Conservation (phyloP, 331 rosid genomes). For the Acacia concinna region DNA sequence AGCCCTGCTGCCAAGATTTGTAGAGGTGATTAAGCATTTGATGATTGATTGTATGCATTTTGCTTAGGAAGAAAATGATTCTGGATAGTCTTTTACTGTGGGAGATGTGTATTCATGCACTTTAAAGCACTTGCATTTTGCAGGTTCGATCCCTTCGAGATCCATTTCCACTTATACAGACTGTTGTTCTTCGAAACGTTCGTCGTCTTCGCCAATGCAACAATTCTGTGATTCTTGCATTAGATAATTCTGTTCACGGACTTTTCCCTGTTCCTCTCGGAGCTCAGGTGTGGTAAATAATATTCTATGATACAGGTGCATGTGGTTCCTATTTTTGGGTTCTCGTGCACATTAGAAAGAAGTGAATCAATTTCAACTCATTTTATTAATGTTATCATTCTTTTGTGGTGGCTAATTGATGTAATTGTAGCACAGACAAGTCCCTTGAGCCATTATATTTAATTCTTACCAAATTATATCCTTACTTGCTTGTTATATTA, state of each 20-base stretch:
- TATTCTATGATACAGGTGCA: not conserved
- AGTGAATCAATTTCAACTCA: constrained; percentile 4
- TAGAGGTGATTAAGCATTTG: constrained; percentile 60
- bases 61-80: constrained; percentile 5
- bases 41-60: not conserved
- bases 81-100: not conserved
- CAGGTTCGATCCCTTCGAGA: constrained; percentile 89
- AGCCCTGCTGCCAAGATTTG: constrained; percentile 80
- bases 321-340: constrained; percentile 19
- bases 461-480: not conserved
- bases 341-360: constrained; percentile 25
- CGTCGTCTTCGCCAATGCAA: constrained; percentile 71
- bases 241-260: constrained; percentile 79
- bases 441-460: not conserved
- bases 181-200: constrained; percentile 83
- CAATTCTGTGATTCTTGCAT: constrained; percentile 60
- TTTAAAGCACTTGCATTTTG: constrained; percentile 32
- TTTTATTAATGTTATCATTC: constrained; percentile 17
- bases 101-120: constrained; percentile 25
- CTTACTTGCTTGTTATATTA: constrained; percentile 2
- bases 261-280: constrained; percentile 98
- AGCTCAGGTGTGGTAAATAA: constrained; percentile 71
- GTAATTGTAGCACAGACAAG: not conserved
- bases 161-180: constrained; percentile 89
- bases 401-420: not conserved